Evolutionary conservation across 2,329 filamentous ascomycete species (phyloP).

Genomic region (Aureobasidium zeae): DNA sequence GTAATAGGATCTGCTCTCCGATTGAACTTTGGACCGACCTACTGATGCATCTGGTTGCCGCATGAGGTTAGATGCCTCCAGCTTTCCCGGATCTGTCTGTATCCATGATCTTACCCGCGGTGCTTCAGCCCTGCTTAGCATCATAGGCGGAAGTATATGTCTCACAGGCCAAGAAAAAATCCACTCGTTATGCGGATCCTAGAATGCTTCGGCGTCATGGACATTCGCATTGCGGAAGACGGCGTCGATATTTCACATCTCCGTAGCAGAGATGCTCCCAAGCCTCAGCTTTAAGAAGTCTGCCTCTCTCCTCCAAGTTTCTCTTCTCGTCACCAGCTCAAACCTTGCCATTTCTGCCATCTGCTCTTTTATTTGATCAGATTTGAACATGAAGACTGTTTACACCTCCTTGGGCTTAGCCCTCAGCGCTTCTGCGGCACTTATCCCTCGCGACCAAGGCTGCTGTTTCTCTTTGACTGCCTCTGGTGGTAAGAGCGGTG

Average conservation of each 20-base stretch:
- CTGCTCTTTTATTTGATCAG: constrained; percentile 9
- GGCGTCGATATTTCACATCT: no score
- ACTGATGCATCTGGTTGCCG: neutral
- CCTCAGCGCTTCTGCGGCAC: constrained; percentile 15
- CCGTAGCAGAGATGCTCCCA: neutral
- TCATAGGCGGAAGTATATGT: constrained; percentile 2
- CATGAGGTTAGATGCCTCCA: neutral
- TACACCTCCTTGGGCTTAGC: constrained; percentile 16
- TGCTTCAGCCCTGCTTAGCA: constrained; percentile 9
- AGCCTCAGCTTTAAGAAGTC: constrained; percentile 4
- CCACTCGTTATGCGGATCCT: constrained; percentile 4
- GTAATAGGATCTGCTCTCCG: neutral
- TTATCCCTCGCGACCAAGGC: constrained; percentile 12
- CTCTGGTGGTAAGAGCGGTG: constrained; percentile 41
- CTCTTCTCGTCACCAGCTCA: neutral
- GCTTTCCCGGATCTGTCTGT: neutral
- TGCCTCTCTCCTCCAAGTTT: neutral
- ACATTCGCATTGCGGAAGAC: no score
- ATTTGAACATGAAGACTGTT: constrained; percentile 14
- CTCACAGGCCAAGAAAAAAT: neutral
- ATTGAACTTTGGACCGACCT: neutral
- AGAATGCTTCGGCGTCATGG: neutral
- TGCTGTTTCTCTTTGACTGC: constrained; percentile 44
- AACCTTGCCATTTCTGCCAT: neutral
- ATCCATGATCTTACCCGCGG: neutral